Evolutionary conservation across 2,329 filamentous ascomycete genomes (phyloP), one percentile per base, ranked within the genome.

Genomic region (Neocatenulostroma microsporum): DNA sequence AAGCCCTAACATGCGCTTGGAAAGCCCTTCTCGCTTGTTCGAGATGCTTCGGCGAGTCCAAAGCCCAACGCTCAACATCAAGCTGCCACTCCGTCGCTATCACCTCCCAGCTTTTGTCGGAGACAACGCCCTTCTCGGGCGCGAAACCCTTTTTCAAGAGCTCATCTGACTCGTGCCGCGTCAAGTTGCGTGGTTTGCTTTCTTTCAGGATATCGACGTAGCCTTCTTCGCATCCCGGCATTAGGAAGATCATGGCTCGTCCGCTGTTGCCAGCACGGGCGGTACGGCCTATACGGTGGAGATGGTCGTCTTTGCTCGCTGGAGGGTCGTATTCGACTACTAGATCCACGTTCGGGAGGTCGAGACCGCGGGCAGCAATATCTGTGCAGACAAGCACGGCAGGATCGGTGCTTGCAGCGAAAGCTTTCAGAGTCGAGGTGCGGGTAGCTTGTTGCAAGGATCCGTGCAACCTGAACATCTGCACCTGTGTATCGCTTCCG

Each of bases 281-380:
- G 9, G 91, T 98, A 60, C 91, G 83, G 37, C 91, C 91, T 37
- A 96, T 85, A 38, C 91, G 82, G 64, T 98, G 91, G 6, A 95
- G 74, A 60, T 98, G 91, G 60, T 98, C 91, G 42, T 88, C 84
- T 17, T 86, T 80, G 56, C 83, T 86, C 63, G 96, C 96, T 2
- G 91, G 85, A 0, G 91, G 88, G 56, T 98, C 91, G 57, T 94
- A 96, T 60, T 98, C 91, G 39, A 98, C 76, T 33, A 98, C 87
- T 14, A 95, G 72, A 58, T 98, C 91, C 34, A 98, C 85, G 34
- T 91, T 89, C 1, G 89, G 89, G 11, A 98, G 76, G 68, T 98
- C 91, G 27, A 98, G 78, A 66, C 91, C 91, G 56, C 91, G 85
- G 14, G 91, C 91, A 10, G 91, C 86, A 34, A 98, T 91, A 55